A percentile compares a stretch with the other conserved stretches of the same genome.
Evolutionary conservation across 768 basidiomycete species (phyloP).

Genomic region (Pulveroboletus frians): DNA sequence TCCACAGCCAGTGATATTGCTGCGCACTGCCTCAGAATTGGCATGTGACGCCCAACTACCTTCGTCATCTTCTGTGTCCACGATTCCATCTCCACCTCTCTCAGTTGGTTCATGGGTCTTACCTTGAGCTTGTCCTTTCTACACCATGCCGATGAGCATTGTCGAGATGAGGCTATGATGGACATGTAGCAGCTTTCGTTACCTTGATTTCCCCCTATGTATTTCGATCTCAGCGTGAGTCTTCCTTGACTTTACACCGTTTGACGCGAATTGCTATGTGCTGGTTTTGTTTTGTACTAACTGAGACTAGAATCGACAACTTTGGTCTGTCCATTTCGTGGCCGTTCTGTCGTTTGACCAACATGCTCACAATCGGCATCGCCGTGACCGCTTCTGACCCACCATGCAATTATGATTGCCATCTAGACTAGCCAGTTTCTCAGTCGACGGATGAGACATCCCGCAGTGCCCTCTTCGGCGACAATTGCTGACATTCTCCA

Average conservation of each 20-base stretch:
- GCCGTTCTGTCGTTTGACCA: too few species aligned
- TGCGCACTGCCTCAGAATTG: slow-evolving; percentile 25
- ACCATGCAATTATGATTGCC: not conserved
- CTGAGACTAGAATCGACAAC: not conserved
- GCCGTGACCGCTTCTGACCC: not conserved
- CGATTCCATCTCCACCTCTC: not conserved
- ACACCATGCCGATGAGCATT: slow-evolving; percentile 4
- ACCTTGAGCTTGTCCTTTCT: slow-evolving; percentile 18
- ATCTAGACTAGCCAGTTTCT: slow-evolving; percentile 13
- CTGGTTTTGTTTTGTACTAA: not conserved
- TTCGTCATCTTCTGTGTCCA: not conserved
- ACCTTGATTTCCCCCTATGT: not conserved
- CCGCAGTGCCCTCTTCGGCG: slow-evolving; percentile 1
- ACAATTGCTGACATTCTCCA: not conserved
- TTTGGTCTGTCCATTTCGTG: not conserved
- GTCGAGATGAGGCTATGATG: not conserved
- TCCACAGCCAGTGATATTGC: slow-evolving; percentile 14
- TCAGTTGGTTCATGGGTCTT: slow-evolving; percentile 17
- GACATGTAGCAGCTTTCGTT: not conserved
- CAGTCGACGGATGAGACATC: slow-evolving; percentile 21
- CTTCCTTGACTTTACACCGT: not conserved
- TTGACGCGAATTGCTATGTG: not conserved
- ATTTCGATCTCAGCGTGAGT: not conserved
- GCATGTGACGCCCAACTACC: slow-evolving; percentile 5
- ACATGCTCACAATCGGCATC: not conserved